Evolutionary conservation across 345 rosid species (phyloP).

Genomic region (Corchorus capsularis): DNA sequence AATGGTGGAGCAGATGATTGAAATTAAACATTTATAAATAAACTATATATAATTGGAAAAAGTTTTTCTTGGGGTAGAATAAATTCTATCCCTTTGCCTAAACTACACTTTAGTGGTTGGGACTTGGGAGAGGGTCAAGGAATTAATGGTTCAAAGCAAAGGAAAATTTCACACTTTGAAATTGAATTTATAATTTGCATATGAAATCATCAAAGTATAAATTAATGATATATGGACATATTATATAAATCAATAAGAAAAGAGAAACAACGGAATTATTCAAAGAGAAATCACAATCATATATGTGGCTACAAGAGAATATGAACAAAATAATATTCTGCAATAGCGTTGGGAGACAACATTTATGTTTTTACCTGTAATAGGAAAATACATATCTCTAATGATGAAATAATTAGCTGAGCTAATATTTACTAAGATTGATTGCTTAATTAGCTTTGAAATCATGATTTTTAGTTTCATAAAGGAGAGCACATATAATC

Average conservation of each 20-base stretch:
- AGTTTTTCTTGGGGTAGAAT: not conserved
- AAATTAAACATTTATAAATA: not conserved
- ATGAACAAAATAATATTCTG: not conserved
- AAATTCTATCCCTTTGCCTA: not conserved
- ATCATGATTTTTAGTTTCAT: too few species aligned
- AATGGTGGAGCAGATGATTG: not conserved
- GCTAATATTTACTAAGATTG: too few species aligned
- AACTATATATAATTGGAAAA: not conserved
- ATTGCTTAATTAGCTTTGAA: too few species aligned
- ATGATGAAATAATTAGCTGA: too few species aligned
- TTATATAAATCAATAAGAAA: not conserved
- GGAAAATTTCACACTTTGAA: not conserved
- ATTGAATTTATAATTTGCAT: not conserved
- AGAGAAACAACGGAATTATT: not conserved
- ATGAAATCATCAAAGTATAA: not conserved
- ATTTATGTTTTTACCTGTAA: too few species aligned
- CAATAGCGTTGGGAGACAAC: not conserved
- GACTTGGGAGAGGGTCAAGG: not conserved
- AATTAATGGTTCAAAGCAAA: not conserved
- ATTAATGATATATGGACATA: not conserved
- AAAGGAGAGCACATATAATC: too few species aligned
- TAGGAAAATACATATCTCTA: too few species aligned
- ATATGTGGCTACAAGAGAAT: not conserved
- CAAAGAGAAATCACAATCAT: not conserved
- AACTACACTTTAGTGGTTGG: slow-evolving; percentile 11